Conservation (phyloP, 805 yeast species). For the Ogataea henricii region DNA sequence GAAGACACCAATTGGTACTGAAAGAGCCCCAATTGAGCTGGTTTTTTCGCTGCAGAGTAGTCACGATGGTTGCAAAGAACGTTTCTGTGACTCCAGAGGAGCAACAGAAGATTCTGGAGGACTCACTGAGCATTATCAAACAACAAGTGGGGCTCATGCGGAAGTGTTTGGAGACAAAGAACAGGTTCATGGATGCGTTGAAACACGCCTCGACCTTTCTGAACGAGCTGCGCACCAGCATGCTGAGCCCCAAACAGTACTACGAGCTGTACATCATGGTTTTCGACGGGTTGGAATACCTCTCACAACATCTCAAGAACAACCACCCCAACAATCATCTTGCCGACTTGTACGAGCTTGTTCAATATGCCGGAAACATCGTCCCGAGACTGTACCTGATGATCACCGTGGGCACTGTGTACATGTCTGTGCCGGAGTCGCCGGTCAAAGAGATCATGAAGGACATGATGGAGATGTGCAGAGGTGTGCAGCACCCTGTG, state of each 20-base stretch:
- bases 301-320: conserved; percentile 65
- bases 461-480: conserved; percentile 97
- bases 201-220: conserved; percentile 84
- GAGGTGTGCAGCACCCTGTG: conserved; percentile 95
- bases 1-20: neutral
- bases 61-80: conserved; percentile 18
- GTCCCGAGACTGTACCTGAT: conserved; percentile 89
- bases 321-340: conserved; percentile 71
- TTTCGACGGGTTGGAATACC: conserved; percentile 75
- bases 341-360: conserved; percentile 90
- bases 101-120: conserved; percentile 40
- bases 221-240: conserved; percentile 75
- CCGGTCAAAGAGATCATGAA: conserved; percentile 85
- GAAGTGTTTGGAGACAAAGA: conserved; percentile 63
- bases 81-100: conserved; percentile 25
- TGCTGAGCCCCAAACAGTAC: conserved; percentile 84
- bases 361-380: conserved; percentile 92
- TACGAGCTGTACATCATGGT: conserved; percentile 86
- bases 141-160: conserved; percentile 78
- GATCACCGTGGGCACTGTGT: conserved; percentile 93
- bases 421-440: conserved; percentile 73
- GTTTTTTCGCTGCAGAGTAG: neutral
- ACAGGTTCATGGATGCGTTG: conserved; percentile 80
- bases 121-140: conserved; percentile 52
- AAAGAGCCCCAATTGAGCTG: neutral